Base-by-base conservation (phyloP, 2,329 filamentous ascomycete species). In the Metarhizium robertsii region DNA sequence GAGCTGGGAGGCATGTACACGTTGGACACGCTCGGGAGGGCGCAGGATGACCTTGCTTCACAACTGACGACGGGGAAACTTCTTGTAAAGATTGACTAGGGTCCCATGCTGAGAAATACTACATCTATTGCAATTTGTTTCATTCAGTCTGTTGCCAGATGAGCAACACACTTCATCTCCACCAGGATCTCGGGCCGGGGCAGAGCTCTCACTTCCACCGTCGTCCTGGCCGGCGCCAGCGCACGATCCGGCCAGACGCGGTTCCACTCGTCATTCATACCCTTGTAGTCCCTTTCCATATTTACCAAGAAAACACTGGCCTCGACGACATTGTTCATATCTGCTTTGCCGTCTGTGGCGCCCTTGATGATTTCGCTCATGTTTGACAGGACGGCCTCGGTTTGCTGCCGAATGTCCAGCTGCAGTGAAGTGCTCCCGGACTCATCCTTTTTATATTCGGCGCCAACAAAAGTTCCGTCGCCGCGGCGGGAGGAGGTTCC, bases 231-330 rank as follows among this genome's bases (percentile, higher is more conserved):
- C 5, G 73, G 73, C 1, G 72, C 73, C 53, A 60, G 64, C 1
- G 58, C 63, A 6, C 71, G 65, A 36, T 67, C 66, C 14, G 65
- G 32, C 57, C 71, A 76, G 7, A 75, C 65, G 60, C 72, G 71
- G 57, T 75, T 75, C 73, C 73, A 75, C 59, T 72, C 73, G 59
- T 73, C 72, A 52, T 76, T 75, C 72, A 75, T 75, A 16, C 68
- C 73, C 5, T 66, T 65, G 56, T 76, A 75, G 34, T 76, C 64
- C 1, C 59, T 62, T 57, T 73, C 66, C 70, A 74, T 74, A 56
- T 75, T 70, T 10, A 70, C 47, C 5, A 75, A 61, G 53, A 73
- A 75, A 11, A 75, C 70, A 11, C 70, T 68, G 3, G 71, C 62
- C 48, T 74, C 71, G 20, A 74, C 68, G 4, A 73, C 59, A 58